A percentile compares a stretch with the other conserved stretches of the same genome.
These are phyloP conservation scores for Botrytis squamosa DNA, from an alignment of 2,329 filamentous ascomycete species.

Conservation along the genomic window DNA sequence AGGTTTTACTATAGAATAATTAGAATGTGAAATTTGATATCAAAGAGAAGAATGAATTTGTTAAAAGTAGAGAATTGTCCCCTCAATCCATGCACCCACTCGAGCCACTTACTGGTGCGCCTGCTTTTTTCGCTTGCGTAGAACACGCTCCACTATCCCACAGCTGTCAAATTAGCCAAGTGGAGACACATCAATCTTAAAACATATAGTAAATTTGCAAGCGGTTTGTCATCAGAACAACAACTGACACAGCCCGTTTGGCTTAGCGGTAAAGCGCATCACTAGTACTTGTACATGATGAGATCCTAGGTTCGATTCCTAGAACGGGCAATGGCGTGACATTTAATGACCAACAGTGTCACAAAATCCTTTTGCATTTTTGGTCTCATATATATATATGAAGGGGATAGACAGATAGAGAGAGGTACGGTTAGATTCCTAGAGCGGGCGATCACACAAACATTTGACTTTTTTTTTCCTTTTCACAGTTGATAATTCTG, in stretches of 20 bases:
- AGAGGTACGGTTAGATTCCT: too few species aligned
- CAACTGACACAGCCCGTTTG: not conserved
- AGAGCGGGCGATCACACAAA: too few species aligned
- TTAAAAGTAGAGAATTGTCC: too few species aligned
- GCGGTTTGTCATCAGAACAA: accelerated
- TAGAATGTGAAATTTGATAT: too few species aligned
- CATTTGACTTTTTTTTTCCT: too few species aligned
- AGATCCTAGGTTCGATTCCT: conserved; percentile 19
- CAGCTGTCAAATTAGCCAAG: not conserved
- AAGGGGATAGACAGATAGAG: not conserved
- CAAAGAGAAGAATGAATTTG: too few species aligned
- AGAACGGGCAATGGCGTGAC: not conserved
- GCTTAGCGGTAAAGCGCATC: conserved; percentile 18
- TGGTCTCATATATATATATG: not conserved
- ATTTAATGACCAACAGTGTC: too few species aligned
- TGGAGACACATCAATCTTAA: accelerated
- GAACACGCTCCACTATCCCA: not conserved
- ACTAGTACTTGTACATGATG: conserved; percentile 12
- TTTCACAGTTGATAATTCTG: too few species aligned
- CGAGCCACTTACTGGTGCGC: too few species aligned
- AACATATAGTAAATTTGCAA: accelerated
- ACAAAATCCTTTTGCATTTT: not conserved
- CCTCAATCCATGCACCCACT: too few species aligned
- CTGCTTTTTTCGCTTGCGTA: too few species aligned
- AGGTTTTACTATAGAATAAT: too few species aligned